phyloP scores from a whole-genome alignment of 306 rosid genomes.

The Potentilla sterilis region DNA sequence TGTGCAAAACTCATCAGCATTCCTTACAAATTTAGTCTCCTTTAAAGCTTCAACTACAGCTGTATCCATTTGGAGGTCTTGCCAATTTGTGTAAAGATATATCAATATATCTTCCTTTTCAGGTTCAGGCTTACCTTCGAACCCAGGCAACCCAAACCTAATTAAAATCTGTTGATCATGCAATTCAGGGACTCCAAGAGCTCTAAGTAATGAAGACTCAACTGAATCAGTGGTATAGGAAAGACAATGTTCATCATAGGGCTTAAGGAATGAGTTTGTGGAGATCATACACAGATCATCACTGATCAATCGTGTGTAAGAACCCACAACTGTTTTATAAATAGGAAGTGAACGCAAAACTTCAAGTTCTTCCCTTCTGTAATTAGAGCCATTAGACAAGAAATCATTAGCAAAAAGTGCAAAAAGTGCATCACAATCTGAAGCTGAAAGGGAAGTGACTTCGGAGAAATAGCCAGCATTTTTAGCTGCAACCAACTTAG shows the following conservation, averaged over 20 bases:
- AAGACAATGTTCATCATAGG: conserved; percentile 76
- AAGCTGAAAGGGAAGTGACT: conserved; percentile 58
- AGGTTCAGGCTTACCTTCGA: conserved; percentile 63
- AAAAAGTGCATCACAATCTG: conserved; percentile 72
- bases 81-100: conserved; percentile 80
- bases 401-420: conserved; percentile 71
- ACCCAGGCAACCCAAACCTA: conserved; percentile 84
- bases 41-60: conserved; percentile 65
- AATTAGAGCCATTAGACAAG: conserved; percentile 45
- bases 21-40: conserved; percentile 81
- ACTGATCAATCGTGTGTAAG: conserved; percentile 66
- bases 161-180: conserved; percentile 79
- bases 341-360: conserved; percentile 77
- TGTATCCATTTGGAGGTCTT: conserved; percentile 75
- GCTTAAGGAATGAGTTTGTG: conserved; percentile 77
- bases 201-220: conserved; percentile 70
- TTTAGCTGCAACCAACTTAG: conserved; percentile 86
- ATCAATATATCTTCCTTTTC: conserved; percentile 75
- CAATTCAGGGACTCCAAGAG: conserved; percentile 79
- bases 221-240: conserved; percentile 62
- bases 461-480: conserved; percentile 79
- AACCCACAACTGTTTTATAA: conserved; percentile 83
- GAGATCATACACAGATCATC: conserved; percentile 83
- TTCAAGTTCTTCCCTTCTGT: conserved; percentile 67
- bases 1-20: conserved; percentile 78